Evolutionary conservation across 2,329 filamentous ascomycete species (phyloP), one percentile per base, ranked within the genome.

Genomic region (Domatiomyces globalis): DNA sequence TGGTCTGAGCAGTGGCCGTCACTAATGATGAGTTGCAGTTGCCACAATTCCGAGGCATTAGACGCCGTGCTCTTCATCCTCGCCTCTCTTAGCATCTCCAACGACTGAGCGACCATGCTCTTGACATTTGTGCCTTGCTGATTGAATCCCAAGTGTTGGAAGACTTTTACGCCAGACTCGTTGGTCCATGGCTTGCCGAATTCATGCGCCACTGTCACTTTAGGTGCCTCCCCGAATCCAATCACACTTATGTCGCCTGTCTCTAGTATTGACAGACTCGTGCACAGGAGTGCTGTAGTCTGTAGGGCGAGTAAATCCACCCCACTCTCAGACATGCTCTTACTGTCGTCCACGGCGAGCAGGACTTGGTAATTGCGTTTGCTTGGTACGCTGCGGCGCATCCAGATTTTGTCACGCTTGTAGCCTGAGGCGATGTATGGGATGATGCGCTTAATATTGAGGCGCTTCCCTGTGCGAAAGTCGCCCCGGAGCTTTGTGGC

Each of bases 351-450:
- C 39, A 99, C 87, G 42, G 92, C 94, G 48, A 99, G 83, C 72
- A 98, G 81, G 67, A 98, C 94, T 69, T 99, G 94, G 70, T 98
- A 98, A 52, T 83, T 84, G 43, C 94, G 84, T 70, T 96, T 96
- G 39, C 84, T 90, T 1, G 94, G 94, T 48, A 95, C 81, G 33
- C 81, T 84, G 51, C 94, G 82, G 12, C 94, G 85, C 84, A 98
- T 94, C 92, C 92, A 99, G 69, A 99, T 99, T 75, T 98, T 98
- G 78, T 99, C 92, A 54, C 92, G 86, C 75, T 95, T 96, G 77
- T 95, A 98, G 65, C 85, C 84, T 0, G 89, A 96, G 1, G 94
- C 92, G 61, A 99, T 96, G 71, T 98, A 99, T 0, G 94, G 92
- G 62, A 99, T 98, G 69, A 99, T 98, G 60, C 90, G 87, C 70